Evolutionary conservation across 1,284 basidiomycete species (phyloP).

Genomic region (Psilocybe mexicana): DNA sequence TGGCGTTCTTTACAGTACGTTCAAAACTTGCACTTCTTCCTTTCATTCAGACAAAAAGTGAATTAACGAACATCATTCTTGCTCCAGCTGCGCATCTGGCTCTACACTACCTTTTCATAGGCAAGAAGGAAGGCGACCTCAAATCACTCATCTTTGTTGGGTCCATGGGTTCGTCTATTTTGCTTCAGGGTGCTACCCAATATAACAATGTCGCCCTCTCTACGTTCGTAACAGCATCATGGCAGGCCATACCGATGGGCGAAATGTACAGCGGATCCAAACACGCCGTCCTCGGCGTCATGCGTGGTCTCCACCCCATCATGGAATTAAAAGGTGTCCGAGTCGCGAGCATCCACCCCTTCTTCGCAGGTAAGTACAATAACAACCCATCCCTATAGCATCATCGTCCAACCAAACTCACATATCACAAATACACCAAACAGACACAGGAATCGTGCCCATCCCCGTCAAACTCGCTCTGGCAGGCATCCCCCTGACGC

Average conservation of each 20-base stretch:
- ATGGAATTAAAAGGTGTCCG: slow-evolving; percentile 43
- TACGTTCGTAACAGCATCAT: slow-evolving; percentile 42
- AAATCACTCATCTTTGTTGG: slow-evolving; percentile 57
- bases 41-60: too few species aligned
- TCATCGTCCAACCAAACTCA: not conserved
- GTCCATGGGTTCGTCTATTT: slow-evolving; percentile 46
- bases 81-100: slow-evolving; percentile 48
- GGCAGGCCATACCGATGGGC: slow-evolving; percentile 45
- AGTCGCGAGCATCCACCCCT: slow-evolving; percentile 52
- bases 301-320: slow-evolving; percentile 46
- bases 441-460: slow-evolving; percentile 51
- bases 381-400: not conserved
- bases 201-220: slow-evolving; percentile 4
- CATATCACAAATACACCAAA: not conserved
- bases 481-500: slow-evolving; percentile 51
- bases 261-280: slow-evolving; percentile 53
- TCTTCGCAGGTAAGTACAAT: slow-evolving; percentile 44
- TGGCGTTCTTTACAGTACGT: slow-evolving; percentile 52
- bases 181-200: not conserved
- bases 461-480: slow-evolving; percentile 41
- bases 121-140: slow-evolving; percentile 35
- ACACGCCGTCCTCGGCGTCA: slow-evolving; percentile 54
- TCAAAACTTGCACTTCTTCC: not conserved
- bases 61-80: not conserved
- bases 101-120: slow-evolving; percentile 47